phyloP scores from a whole-genome alignment of 176 grass and related monocot genomes.

The Cocos nucifera region DNA sequence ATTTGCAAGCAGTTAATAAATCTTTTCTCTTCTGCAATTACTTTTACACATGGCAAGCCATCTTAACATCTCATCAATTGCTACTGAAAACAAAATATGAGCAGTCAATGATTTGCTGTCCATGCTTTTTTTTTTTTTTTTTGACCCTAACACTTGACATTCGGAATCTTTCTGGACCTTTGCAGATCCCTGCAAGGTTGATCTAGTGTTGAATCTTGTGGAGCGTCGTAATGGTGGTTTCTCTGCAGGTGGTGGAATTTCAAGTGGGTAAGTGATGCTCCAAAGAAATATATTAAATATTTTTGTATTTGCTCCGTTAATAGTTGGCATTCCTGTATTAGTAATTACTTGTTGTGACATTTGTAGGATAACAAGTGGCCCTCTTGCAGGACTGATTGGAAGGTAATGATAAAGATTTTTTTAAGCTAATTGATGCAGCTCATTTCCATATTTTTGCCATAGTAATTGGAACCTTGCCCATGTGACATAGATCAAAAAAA shows the following conservation, averaged over 20 bases:
- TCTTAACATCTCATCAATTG: no score
- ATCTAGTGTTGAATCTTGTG: constrained; percentile 98
- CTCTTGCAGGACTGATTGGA: constrained; percentile 96
- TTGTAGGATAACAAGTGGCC: constrained; percentile 93
- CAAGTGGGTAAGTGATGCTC: constrained; percentile 70
- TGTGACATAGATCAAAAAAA: no score
- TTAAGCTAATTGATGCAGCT: background rate
- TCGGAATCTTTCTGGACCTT: background rate
- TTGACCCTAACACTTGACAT: no score
- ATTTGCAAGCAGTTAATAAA: no score
- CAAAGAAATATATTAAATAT: background rate
- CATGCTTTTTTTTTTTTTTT: no score
- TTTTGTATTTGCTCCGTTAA: no score
- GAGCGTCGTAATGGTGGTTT: constrained; percentile 93
- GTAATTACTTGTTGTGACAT: constrained; percentile 15
- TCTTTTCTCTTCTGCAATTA: no score
- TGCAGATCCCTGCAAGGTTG: constrained; percentile 88
- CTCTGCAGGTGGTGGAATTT: constrained; percentile 98
- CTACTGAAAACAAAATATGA: no score
- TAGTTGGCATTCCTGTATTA: background rate
- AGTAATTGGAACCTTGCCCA: no score
- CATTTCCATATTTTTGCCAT: no score
- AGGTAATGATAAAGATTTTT: constrained; percentile 31
- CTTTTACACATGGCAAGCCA: no score
- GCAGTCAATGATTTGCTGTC: no score